phyloP scores from a whole-genome alignment of 805 yeast species.

The Teunomyces funiuensis region DNA sequence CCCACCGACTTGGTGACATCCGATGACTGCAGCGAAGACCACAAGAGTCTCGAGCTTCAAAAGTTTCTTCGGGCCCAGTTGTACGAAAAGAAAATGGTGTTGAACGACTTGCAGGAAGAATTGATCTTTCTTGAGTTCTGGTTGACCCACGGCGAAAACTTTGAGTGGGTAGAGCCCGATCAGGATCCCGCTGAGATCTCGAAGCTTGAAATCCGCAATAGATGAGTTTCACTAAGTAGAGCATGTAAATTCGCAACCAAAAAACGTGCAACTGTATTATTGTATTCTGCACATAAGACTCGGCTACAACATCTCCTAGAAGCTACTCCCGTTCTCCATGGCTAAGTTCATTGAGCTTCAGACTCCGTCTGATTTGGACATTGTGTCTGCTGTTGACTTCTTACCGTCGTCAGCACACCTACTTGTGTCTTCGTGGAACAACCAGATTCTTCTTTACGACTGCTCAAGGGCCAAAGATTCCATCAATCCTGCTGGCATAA shows the following conservation, averaged over 20 bases:
- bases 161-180: slow-evolving; percentile 46
- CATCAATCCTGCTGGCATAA: slow-evolving; percentile 2
- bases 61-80: slow-evolving; percentile 21
- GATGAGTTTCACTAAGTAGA: too few species aligned
- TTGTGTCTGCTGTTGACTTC: slow-evolving; percentile 44
- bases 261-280: background rate
- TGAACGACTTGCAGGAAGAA: slow-evolving; percentile 38
- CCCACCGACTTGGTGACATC: slow-evolving; percentile 9
- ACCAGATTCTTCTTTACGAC: slow-evolving; percentile 45
- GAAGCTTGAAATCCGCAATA: slow-evolving; percentile 8
- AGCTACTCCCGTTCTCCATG: slow-evolving; percentile 3
- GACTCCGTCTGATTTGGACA: slow-evolving; percentile 33
- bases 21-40: background rate
- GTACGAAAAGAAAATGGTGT: slow-evolving; percentile 31
- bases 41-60: slow-evolving; percentile 13
- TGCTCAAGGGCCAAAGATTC: slow-evolving; percentile 14
- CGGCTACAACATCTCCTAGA: too few species aligned
- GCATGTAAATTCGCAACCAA: background rate
- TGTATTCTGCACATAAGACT: too few species aligned
- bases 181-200: slow-evolving; percentile 45
- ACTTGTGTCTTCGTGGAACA: slow-evolving; percentile 61
- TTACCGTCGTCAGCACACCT: slow-evolving; percentile 37
- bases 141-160: slow-evolving; percentile 35
- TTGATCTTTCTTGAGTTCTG: slow-evolving; percentile 36
- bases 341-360: slow-evolving; percentile 16